These are phyloP conservation scores for Cryptococcus depauperatus DNA, from an alignment of 1,284 basidiomycete genomes.

Conservation along the genomic window DNA sequence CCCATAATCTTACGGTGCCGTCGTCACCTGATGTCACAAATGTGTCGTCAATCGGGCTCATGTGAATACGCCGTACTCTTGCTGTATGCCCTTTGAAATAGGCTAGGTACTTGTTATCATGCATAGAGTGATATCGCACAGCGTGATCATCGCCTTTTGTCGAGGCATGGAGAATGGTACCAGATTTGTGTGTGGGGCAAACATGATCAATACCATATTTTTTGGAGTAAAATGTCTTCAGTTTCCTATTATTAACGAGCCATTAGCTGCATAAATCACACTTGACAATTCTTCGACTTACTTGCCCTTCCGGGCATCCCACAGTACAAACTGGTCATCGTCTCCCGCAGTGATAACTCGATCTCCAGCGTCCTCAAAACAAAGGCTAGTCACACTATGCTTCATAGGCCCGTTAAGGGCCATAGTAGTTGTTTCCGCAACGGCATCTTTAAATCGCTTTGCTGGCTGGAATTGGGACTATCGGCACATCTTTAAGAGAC, in stretches of 20 bases:
- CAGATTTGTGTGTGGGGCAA: conserved; percentile 84
- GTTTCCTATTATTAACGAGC: conserved; percentile 49
- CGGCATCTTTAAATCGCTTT: conserved; percentile 16
- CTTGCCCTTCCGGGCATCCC: conserved; percentile 84
- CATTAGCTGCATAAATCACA: not conserved
- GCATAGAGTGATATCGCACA: conserved; percentile 85
- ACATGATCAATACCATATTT: conserved; percentile 95
- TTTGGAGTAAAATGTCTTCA: conserved; percentile 77
- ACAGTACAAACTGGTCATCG: conserved; percentile 86
- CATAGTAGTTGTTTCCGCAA: conserved; percentile 3
- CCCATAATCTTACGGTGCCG: conserved; percentile 94
- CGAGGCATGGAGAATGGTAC: conserved; percentile 78
- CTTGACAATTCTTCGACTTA: conserved; percentile 56
- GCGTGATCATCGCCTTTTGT: conserved; percentile 88
- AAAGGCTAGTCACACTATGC: conserved; percentile 65
- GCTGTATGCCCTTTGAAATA: conserved; percentile 94
- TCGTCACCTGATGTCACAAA: conserved; percentile 93
- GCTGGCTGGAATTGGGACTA: conserved; percentile 10
- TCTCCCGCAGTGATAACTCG: conserved; percentile 78
- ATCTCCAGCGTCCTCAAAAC: conserved; percentile 86
- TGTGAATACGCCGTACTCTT: conserved; percentile 77
- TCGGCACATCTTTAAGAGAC: no score
- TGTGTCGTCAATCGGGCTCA: conserved; percentile 87
- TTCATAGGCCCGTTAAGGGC: conserved; percentile 6
- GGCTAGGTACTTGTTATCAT: conserved; percentile 90